Conservation (phyloP, 805 yeast genomes). For the Ogataea wickerhamii region DNA sequence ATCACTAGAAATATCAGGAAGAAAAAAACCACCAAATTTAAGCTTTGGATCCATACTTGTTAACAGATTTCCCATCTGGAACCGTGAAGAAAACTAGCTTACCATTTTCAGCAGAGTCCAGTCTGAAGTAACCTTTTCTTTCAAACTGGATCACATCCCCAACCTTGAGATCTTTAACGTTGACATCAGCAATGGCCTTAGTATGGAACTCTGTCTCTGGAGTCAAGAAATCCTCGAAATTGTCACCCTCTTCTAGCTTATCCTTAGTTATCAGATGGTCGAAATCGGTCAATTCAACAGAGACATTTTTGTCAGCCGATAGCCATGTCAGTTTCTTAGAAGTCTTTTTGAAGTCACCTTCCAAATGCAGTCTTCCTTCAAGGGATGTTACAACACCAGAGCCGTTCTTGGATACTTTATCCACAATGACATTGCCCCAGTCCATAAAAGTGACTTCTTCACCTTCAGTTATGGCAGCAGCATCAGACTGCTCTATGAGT, state of each 20-base stretch:
- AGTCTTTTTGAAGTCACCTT: slow-evolving; percentile 96
- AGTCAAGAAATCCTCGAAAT: slow-evolving; percentile 88
- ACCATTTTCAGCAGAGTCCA: slow-evolving; percentile 62
- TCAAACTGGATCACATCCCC: slow-evolving; percentile 93
- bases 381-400: slow-evolving; percentile 52
- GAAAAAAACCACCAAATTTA: slow-evolving; percentile 7
- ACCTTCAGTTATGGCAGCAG: slow-evolving; percentile 60
- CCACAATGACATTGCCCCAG: slow-evolving; percentile 92
- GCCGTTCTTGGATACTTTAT: slow-evolving; percentile 60
- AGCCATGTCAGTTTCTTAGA: slow-evolving; percentile 94
- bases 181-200: slow-evolving; percentile 74
- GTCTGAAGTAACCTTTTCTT: slow-evolving; percentile 92
- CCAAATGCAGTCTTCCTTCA: slow-evolving; percentile 79
- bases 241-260: slow-evolving; percentile 90
- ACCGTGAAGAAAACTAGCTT: slow-evolving; percentile 82
- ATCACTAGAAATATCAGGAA: too few relatives aligned
- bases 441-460: slow-evolving; percentile 98
- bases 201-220: slow-evolving; percentile 82
- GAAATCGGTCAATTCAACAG: slow-evolving; percentile 81
- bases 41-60: slow-evolving; percentile 66
- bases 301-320: slow-evolving; percentile 70
- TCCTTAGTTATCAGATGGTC: slow-evolving; percentile 95
- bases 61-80: slow-evolving; percentile 90
- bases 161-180: slow-evolving; percentile 68
- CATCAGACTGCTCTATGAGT: slow-evolving; percentile 83